These are phyloP conservation scores for Medicago lupulina DNA, from an alignment of 306 rosid genomes.

Conservation along the genomic window DNA sequence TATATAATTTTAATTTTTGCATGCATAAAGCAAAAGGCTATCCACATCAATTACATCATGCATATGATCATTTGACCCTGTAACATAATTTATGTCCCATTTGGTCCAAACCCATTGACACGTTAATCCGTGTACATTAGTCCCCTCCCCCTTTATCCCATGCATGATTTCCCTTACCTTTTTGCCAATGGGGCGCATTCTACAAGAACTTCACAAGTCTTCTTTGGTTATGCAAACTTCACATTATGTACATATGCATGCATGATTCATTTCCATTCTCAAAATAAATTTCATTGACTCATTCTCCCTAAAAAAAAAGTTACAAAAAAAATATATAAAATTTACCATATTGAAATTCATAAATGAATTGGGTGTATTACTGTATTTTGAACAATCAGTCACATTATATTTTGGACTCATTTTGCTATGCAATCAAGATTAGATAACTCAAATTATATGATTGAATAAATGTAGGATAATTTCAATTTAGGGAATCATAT, in stretches of 20 bases:
- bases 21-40: constrained; percentile 48
- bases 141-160: constrained; percentile 26
- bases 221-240: not conserved
- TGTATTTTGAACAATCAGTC: too few relatives aligned
- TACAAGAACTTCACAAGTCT: constrained; percentile 43
- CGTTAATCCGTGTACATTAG: constrained; percentile 36
- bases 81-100: constrained; percentile 36
- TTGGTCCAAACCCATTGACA: constrained; percentile 45
- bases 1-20: constrained; percentile 35
- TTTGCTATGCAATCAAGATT: not conserved
- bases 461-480: not conserved
- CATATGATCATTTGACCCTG: constrained; percentile 42
- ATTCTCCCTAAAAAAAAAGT: too few relatives aligned
- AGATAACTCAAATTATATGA: not conserved
- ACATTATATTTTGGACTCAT: too few relatives aligned
- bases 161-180: constrained; percentile 51
- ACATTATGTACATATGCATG: too few relatives aligned
- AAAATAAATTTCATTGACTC: too few relatives aligned
- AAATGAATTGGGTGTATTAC: too few relatives aligned
- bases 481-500: too few relatives aligned
- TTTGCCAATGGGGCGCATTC: constrained; percentile 42
- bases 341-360: too few relatives aligned
- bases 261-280: too few relatives aligned
- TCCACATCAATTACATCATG: constrained; percentile 31
- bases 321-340: too few relatives aligned